Base-by-base conservation (phyloP, 352 stramenopile species). In the Globisporangium iwayamae region DNA sequence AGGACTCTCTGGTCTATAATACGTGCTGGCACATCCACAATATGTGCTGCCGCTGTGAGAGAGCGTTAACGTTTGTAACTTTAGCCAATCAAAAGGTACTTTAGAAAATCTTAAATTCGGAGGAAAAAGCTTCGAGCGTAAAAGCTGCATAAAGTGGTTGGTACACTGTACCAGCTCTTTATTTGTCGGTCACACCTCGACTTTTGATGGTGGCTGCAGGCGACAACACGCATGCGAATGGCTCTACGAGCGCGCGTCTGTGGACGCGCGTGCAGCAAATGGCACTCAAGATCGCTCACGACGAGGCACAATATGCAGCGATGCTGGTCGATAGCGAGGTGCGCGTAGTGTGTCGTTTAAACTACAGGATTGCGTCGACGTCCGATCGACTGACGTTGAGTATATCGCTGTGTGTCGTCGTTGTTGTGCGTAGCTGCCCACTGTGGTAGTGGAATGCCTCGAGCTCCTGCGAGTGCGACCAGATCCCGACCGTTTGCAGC, bases 401-500 rank as follows among this genome's bases (percentile, higher is more conserved):
- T 54, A 11, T 36, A n/a, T 16, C 22, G 34, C 7, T 61, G 38
- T 62, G 18, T 39, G 18, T 28, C 22, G 14, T 28, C 6, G 4
- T 36, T 18, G 2, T 6, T 18, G 2, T 6, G 25, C 4, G n/a
- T 59, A 65, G 60, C 36, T 65, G 22, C 60, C 60, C 6, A 56
- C 60, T 25, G 47, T 45, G 14, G 10, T 65, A 10, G 47, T 52
- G 20, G 60, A 57, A 36, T 65, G 60, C 25, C 25, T 59, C 4
- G 60, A 66, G 47, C 47, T 43, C 25, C 48, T 57, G 36, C 59
- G 34, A 3, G 47, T 30, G 16, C 34, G 30, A 10, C 51, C 60
- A 28, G 52, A 52, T 10, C 30, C 51, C 18, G 41, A 60, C 25
- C 54, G 38, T 4, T 38, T 85, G 6, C 69, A 81, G 65, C 72